Conservation (phyloP, 345 rosid genomes). For the Moringa oleifera region DNA sequence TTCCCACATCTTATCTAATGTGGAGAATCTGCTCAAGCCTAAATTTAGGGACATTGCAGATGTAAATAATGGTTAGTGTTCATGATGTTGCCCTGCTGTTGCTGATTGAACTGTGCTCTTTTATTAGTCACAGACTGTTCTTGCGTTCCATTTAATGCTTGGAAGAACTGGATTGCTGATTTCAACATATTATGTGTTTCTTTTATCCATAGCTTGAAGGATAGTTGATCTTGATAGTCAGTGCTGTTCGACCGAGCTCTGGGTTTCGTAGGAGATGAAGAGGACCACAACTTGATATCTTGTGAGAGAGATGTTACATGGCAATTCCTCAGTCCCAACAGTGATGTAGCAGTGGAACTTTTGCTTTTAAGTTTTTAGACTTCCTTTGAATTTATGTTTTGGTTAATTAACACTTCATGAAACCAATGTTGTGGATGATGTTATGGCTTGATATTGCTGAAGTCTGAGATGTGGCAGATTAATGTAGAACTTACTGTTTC, state of each 20-base stretch:
- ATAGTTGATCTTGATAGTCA: slow-evolving; percentile 12
- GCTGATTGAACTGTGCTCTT: neutral
- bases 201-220: slow-evolving; percentile 18
- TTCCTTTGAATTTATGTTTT: slow-evolving; percentile 27
- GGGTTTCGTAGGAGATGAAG: slow-evolving; percentile 6
- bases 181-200: neutral
- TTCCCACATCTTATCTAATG: neutral
- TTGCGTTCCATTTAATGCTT: neutral
- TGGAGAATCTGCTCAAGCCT: neutral
- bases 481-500: slow-evolving; percentile 21
- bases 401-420: slow-evolving; percentile 22
- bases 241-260: slow-evolving; percentile 15
- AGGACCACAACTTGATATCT: slow-evolving; percentile 15
- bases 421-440: slow-evolving; percentile 33
- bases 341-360: slow-evolving; percentile 16
- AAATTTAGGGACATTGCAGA: neutral
- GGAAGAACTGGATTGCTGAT: neutral
- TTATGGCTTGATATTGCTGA: slow-evolving; percentile 27
- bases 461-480: slow-evolving; percentile 28
- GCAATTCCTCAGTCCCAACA: slow-evolving; percentile 10
- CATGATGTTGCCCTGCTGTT: neutral
- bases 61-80: neutral
- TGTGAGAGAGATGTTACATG: slow-evolving; percentile 10
- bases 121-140: neutral
- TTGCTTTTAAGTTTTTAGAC: slow-evolving; percentile 21